A percentile compares a stretch with the other conserved stretches of the same genome.
These are phyloP conservation scores for Clonostachys sp. DNA, from an alignment of 2,329 filamentous ascomycete species.

Conservation along the genomic window DNA sequence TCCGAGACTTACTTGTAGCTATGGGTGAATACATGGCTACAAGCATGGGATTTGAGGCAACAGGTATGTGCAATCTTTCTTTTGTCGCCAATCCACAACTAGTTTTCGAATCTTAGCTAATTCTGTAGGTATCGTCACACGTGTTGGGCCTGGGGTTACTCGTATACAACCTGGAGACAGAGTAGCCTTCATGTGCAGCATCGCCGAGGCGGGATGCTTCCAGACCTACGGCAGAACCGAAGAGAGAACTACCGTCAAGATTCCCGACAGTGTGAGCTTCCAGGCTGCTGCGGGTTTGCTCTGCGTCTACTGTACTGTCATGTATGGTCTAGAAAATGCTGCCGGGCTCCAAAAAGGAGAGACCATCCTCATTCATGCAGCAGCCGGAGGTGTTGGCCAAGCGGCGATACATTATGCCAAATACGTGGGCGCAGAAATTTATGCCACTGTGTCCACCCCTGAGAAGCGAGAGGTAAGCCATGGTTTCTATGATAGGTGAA, in stretches of 20 bases:
- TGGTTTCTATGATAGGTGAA: slow-evolving; percentile 4
- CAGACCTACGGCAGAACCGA: too few relatives aligned
- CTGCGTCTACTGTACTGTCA: not conserved
- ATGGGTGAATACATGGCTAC: too few relatives aligned
- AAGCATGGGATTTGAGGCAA: too few relatives aligned
- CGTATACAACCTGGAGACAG: slow-evolving; percentile 10
- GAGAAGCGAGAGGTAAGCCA: slow-evolving; percentile 3
- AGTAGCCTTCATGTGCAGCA: not conserved
- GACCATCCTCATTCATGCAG: slow-evolving; percentile 24
- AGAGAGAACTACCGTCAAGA: too few relatives aligned
- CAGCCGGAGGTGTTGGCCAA: slow-evolving; percentile 24
- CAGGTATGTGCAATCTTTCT: too few relatives aligned
- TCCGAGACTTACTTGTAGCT: not conserved
- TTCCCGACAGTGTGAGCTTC: slow-evolving; percentile 8
- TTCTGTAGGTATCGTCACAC: not conserved
- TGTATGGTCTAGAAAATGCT: not conserved
- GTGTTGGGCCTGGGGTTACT: not conserved
- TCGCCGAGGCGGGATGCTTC: too few relatives aligned
- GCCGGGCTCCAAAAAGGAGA: not conserved
- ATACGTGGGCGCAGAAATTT: slow-evolving; percentile 7
- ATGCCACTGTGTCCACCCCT: slow-evolving; percentile 14
- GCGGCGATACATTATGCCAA: slow-evolving; percentile 26
- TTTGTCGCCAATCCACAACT: too few relatives aligned
- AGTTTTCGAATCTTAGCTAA: too few relatives aligned
- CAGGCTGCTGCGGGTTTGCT: slow-evolving; percentile 5